Evolutionary conservation across 2,329 filamentous ascomycete species (phyloP).

Genomic region (Pseudogymnoascus verrucosus): DNA sequence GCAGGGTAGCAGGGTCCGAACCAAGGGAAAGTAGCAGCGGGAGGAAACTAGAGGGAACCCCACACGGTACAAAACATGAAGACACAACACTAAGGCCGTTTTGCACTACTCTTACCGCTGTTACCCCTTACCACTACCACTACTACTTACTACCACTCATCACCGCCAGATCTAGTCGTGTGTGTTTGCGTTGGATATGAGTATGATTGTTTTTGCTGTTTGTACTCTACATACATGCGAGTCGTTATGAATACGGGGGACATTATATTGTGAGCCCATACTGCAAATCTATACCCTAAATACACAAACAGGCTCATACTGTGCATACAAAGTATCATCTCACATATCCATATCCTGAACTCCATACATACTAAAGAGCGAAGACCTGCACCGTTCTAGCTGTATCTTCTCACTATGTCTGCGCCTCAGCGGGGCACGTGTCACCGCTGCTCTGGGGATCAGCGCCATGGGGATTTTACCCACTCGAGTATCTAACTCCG

Average conservation of each 20-base stretch:
- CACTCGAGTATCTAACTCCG: background rate
- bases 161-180: background rate
- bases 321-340: background rate
- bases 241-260: background rate
- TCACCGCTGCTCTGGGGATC: constrained; percentile 3
- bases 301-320: background rate
- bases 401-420: background rate
- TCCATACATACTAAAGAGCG: background rate
- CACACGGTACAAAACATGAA: background rate
- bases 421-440: background rate
- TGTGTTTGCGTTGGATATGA: background rate
- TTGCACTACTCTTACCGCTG: background rate
- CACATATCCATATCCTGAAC: background rate
- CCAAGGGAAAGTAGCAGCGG: background rate
- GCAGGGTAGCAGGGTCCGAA: background rate
- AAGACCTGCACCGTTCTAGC: background rate
- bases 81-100: background rate
- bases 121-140: background rate
- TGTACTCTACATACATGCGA: background rate
- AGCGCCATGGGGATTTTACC: background rate
- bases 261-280: background rate
- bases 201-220: background rate
- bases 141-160: background rate
- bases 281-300: background rate
- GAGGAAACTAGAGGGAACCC: background rate